These are phyloP conservation scores for Anthracocystis setariae DNA, from an alignment of 1,284 basidiomycete species.

Conservation along the genomic window DNA sequence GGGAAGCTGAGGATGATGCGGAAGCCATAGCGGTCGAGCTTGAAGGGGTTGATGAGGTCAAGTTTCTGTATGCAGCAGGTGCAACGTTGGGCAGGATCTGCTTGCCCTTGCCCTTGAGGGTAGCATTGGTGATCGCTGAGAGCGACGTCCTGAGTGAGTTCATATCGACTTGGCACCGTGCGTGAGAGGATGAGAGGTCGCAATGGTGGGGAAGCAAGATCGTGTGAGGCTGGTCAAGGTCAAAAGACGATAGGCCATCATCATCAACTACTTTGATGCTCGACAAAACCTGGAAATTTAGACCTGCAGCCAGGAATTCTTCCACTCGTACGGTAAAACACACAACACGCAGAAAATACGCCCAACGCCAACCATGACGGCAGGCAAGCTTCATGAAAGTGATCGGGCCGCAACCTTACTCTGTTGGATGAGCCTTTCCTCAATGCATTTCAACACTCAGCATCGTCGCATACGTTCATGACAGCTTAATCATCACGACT, in stretches of 20 bases:
- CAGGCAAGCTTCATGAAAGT: no score
- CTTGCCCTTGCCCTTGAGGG: slow-evolving; percentile 39
- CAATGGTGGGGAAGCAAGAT: not conserved
- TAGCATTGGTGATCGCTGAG: slow-evolving; percentile 12
- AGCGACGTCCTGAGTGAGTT: slow-evolving; percentile 26
- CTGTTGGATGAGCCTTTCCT: no score
- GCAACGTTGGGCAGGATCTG: slow-evolving; percentile 17
- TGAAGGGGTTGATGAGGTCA: slow-evolving; percentile 5
- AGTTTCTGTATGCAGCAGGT: slow-evolving; percentile 2
- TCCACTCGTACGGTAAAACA: slow-evolving; percentile 38
- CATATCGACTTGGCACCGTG: slow-evolving; percentile 5
- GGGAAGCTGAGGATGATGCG: slow-evolving; percentile 7
- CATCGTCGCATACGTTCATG: no score
- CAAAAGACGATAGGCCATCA: not conserved
- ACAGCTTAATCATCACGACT: no score
- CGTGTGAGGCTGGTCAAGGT: slow-evolving; percentile 3
- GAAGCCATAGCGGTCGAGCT: slow-evolving; percentile 7
- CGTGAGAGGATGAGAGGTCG: not conserved
- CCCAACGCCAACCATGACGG: no score
- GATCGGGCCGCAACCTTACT: no score
- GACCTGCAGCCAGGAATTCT: slow-evolving; percentile 4
- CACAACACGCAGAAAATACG: no score
- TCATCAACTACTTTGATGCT: not conserved
- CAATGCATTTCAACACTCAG: no score
- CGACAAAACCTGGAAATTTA: not conserved